These are phyloP conservation scores for Globisporangium orthogonon DNA, from an alignment of 352 stramenopile species.

Conservation along the genomic window DNA sequence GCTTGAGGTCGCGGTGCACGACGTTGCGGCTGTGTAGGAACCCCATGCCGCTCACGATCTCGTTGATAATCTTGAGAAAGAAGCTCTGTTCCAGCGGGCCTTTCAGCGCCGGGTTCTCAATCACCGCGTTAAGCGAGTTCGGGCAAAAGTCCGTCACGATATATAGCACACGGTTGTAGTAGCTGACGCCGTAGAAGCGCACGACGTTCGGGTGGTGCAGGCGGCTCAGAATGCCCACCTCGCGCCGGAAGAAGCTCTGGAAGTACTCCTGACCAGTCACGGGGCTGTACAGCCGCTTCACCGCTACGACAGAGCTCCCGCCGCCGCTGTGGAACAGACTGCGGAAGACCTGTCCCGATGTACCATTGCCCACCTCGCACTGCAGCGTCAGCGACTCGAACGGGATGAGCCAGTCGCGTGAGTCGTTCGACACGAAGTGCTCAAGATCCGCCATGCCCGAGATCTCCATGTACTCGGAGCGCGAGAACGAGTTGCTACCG, in stretches of 20 bases:
- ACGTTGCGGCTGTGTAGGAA: slow-evolving; percentile 89
- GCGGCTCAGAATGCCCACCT: slow-evolving; percentile 83
- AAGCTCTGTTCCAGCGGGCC: slow-evolving; percentile 59
- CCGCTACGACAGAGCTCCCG: slow-evolving; percentile 77
- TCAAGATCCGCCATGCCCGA: slow-evolving; percentile 82
- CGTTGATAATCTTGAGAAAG: slow-evolving; percentile 84
- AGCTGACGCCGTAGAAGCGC: slow-evolving; percentile 87
- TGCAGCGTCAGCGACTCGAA: slow-evolving; percentile 86
- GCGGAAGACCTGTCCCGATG: slow-evolving; percentile 86
- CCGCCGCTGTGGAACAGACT: slow-evolving; percentile 79
- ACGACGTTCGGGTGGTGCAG: slow-evolving; percentile 88
- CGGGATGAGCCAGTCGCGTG: slow-evolving; percentile 86
- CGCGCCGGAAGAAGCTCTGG: slow-evolving; percentile 86
- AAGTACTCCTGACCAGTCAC: slow-evolving; percentile 87
- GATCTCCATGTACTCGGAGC: slow-evolving; percentile 84
- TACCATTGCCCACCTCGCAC: slow-evolving; percentile 81
- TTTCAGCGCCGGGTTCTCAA: slow-evolving; percentile 69
- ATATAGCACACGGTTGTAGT: slow-evolving; percentile 88
- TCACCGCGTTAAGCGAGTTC: slow-evolving; percentile 71
- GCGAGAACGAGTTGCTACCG: slow-evolving; percentile 51
- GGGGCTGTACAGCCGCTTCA: slow-evolving; percentile 85
- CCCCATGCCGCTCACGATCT: slow-evolving; percentile 87
- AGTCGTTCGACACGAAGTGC: slow-evolving; percentile 86
- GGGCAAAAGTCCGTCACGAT: slow-evolving; percentile 90
- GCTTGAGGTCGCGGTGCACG: slow-evolving; percentile 86